These are phyloP conservation scores for Clarireedia paspali DNA, from an alignment of 2,329 filamentous ascomycete species.

Conservation along the genomic window DNA sequence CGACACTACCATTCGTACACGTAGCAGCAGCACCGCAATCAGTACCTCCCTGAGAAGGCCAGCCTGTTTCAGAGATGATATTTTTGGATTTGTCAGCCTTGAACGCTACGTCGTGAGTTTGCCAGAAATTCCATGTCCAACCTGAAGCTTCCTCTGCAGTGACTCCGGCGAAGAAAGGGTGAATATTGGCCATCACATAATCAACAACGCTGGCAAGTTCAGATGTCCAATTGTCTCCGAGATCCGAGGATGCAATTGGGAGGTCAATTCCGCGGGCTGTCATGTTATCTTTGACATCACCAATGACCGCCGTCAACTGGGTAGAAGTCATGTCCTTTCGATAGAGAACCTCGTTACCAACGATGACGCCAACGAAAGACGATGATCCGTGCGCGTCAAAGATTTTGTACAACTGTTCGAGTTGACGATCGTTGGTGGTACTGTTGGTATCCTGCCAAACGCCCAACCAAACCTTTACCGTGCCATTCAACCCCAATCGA, in stretches of 20 bases:
- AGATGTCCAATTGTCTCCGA: conserved; percentile 79
- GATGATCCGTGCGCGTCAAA: conserved; percentile 59
- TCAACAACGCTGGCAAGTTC: conserved; percentile 65
- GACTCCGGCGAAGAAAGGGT: conserved; percentile 88
- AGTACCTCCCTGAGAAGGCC: conserved; percentile 77
- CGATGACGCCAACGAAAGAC: conserved; percentile 75
- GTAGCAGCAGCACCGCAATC: conserved; percentile 55
- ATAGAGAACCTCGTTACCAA: conserved; percentile 73
- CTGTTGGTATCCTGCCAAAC: conserved; percentile 84
- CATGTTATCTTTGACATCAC: conserved; percentile 64
- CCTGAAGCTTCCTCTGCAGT: conserved; percentile 56
- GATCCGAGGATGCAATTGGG: conserved; percentile 78
- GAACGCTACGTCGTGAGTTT: conserved; percentile 55
- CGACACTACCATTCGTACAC: conserved; percentile 64
- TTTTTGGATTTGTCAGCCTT: conserved; percentile 57
- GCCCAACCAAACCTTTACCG: conserved; percentile 85
- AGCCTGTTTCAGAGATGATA: conserved; percentile 85
- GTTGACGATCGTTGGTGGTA: conserved; percentile 77
- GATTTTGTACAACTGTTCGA: conserved; percentile 77
- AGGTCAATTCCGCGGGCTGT: conserved; percentile 56
- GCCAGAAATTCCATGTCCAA: conserved; percentile 85
- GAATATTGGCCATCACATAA: conserved; percentile 92
- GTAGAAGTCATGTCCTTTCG: conserved; percentile 64
- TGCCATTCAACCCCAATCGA: conserved; percentile 59
- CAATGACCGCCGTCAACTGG: conserved; percentile 56